Evolutionary conservation across 2,329 filamentous ascomycete genomes (phyloP).

Genomic region (Beauveria sp.): DNA sequence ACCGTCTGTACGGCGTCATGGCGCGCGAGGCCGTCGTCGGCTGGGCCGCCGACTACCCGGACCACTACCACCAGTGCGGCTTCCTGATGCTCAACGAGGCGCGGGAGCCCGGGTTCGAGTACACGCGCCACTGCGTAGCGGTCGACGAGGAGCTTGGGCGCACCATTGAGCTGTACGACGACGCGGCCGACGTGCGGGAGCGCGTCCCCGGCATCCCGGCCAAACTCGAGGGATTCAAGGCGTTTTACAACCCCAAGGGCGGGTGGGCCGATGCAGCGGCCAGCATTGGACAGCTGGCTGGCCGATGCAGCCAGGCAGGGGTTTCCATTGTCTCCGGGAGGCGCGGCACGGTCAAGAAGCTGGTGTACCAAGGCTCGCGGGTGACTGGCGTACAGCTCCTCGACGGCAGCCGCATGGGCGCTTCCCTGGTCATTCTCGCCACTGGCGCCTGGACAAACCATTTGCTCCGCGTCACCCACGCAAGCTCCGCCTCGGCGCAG

Average conservation of each 20-base stretch:
- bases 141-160: conserved; percentile 15
- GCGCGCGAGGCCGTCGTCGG: conserved; percentile 30
- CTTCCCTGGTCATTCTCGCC: conserved; percentile 56
- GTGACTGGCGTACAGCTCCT: conserved; percentile 20
- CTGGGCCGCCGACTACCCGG: conserved; percentile 21
- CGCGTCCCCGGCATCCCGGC: conserved; percentile 18
- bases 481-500: conserved; percentile 58
- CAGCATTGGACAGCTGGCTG: conserved; percentile 20
- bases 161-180: conserved; percentile 18
- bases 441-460: conserved; percentile 59
- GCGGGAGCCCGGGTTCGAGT: conserved; percentile 13
- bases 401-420: conserved; percentile 36
- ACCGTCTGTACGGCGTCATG: conserved; percentile 53
- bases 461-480: conserved; percentile 50
- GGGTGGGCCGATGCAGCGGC: conserved; percentile 27
- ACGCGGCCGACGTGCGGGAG: conserved; percentile 16
- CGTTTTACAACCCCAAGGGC: conserved; percentile 22
- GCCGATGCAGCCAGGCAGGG: conserved; percentile 21
- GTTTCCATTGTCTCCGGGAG: conserved; percentile 25
- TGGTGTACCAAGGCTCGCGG: conserved; percentile 14
- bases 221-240: conserved; percentile 17
- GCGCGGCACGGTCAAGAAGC: conserved; percentile 21
- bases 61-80: conserved; percentile 24
- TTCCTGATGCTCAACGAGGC: conserved; percentile 23
- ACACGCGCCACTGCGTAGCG: conserved; percentile 16